Evolutionary conservation across 345 rosid species (phyloP).

Genomic region (Gossypium herbaceum): DNA sequence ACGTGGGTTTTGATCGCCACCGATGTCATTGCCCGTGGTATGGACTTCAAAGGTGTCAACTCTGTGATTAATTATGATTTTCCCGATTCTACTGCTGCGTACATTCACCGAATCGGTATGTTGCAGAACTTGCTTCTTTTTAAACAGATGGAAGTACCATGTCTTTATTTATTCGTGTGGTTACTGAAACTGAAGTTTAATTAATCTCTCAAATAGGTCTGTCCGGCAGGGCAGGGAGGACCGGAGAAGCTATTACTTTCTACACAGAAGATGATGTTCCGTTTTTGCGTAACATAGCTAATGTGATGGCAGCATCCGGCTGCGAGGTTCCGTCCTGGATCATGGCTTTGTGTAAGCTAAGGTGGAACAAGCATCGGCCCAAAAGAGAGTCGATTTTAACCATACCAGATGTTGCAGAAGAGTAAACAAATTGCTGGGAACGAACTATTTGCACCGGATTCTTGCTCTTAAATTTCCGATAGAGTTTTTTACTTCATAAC

Average conservation of each 20-base stretch:
- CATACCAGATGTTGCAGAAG: constrained; percentile 27
- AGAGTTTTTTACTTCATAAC: not conserved
- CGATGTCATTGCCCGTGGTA: constrained; percentile 89
- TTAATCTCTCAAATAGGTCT: constrained; percentile 44
- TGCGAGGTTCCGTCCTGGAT: constrained; percentile 91
- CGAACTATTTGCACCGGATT: not conserved
- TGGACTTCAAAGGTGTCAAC: constrained; percentile 97
- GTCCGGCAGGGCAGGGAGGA: constrained; percentile 86
- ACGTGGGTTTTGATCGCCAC: constrained; percentile 93
- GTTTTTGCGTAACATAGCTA: constrained; percentile 73
- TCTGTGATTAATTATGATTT: constrained; percentile 91
- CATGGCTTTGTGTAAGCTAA: constrained; percentile 53
- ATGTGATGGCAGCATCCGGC: constrained; percentile 73
- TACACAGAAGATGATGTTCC: constrained; percentile 81
- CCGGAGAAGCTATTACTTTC: constrained; percentile 80
- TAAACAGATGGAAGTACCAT: not conserved
- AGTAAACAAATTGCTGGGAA: constrained; percentile 5
- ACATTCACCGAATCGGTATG: constrained; percentile 91
- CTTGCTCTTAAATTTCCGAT: not conserved
- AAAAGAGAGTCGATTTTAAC: constrained; percentile 61
- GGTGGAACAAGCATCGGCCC: constrained; percentile 83
- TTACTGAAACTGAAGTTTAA: constrained; percentile 8
- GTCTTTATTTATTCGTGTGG: not conserved
- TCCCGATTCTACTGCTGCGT: constrained; percentile 84
- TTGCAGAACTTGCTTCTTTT: not conserved